Evolutionary conservation across 768 basidiomycete species (phyloP).

Genomic region (Gelatoporia subvermispora): DNA sequence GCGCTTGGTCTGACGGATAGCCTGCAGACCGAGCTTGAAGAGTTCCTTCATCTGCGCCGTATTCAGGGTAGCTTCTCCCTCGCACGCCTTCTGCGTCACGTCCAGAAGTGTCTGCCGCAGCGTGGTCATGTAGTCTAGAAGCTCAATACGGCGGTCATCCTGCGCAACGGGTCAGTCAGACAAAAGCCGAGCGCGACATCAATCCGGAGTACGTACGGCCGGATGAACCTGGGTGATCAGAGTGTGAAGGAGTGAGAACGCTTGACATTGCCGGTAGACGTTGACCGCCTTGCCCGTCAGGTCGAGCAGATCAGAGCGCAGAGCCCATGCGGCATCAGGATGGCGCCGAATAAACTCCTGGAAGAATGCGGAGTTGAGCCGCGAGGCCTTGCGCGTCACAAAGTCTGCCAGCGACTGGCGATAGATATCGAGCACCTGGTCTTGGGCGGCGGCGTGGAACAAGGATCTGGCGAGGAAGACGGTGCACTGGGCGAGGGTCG

Average conservation of each 20-base stretch:
- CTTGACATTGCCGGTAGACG: conserved; percentile 69
- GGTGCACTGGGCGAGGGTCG: conserved; percentile 62
- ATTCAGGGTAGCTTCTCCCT: conserved; percentile 40
- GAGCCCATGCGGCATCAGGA: conserved; percentile 58
- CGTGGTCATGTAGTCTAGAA: conserved; percentile 43
- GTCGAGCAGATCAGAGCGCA: conserved; percentile 57
- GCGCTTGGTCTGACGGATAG: conserved; percentile 62
- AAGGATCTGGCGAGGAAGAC: conserved; percentile 63
- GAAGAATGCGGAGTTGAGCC: conserved; percentile 70
- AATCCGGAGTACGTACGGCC: conserved; percentile 33
- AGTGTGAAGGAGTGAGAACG: conserved; percentile 63
- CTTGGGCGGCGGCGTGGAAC: conserved; percentile 31
- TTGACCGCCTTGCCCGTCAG: conserved; percentile 63
- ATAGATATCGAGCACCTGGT: conserved; percentile 50
- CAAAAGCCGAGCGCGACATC: background rate
- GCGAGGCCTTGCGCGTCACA: conserved; percentile 73
- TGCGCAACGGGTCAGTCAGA: conserved; percentile 10
- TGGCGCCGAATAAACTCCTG: conserved; percentile 69
- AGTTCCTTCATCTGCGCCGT: conserved; percentile 74
- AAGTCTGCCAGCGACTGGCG: conserved; percentile 68
- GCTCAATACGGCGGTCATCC: conserved; percentile 35
- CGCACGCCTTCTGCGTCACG: conserved; percentile 43
- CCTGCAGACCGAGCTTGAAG: conserved; percentile 61
- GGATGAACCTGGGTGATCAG: conserved; percentile 53
- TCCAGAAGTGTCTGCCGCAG: conserved; percentile 48